Base-by-base conservation (phyloP, 495 filamentous ascomycete genomes). In the Astrocystis sublimbata region DNA sequence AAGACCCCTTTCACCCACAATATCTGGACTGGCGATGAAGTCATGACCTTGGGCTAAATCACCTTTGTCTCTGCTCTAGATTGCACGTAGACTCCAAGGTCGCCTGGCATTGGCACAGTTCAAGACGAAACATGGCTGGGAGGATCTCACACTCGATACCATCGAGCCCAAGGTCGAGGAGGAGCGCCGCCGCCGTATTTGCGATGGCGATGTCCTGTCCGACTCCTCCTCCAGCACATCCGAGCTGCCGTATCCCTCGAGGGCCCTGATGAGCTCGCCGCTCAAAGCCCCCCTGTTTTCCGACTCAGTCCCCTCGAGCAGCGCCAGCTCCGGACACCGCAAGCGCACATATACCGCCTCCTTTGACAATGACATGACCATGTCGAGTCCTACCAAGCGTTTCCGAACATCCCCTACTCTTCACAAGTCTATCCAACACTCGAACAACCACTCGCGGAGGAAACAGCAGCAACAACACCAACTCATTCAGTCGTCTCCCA, bases 101-200 rank as follows among this genome's bases (percentile, higher is more conserved):
- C 92, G 93, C 45, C 83, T 99, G 35, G 93, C 96, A 65, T 84
- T 98, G 53, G 94, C 94, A 72, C 93, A 91, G 78, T 92, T 96
- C 85, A 99, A 97, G 78, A 91, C 93, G 55, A 90, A 93, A 74
- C 87, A 97, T 75, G 93, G 93, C 63, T 89, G 88, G 83, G 86
- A 92, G 72, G 84, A 90, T 73, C 82, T 92, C 57, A 85, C 87
- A 40, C 82, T 93, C 53, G 88, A 89, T 66, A 84, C 73, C 23
- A 88, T 93, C 71, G 91, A 90, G 74, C 85, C 86, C 62, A 87
- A 81, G 66, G 71, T 92, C 60, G 90, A 96, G 66, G 82, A 88
- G 64, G 85, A 90, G 66, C 85, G 86, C 69, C 84, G 85, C 60
- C 89, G 85, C 68, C 80, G 88, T 53, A 73, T 78, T 49, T 85